Evolutionary conservation across 495 filamentous ascomycete genomes (phyloP).

Genomic region (Penicillium macrosclerotiorum): DNA sequence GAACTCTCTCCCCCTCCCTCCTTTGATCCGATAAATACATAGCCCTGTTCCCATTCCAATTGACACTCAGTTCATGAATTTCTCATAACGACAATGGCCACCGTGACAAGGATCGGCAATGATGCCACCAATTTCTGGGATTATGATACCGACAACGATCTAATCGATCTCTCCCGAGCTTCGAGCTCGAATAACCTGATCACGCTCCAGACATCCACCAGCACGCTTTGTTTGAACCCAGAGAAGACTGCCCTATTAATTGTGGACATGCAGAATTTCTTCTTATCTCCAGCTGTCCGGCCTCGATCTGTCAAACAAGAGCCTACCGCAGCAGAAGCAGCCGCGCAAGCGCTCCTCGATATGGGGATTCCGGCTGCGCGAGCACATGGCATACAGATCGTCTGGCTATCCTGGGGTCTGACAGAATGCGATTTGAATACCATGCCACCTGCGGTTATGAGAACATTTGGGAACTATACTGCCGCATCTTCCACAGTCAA

Average conservation of each 20-base stretch:
- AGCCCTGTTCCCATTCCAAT: not conserved
- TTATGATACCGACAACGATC: conserved; percentile 5
- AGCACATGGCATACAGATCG: conserved; percentile 45
- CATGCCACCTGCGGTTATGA: conserved; percentile 49
- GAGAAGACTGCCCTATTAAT: conserved; percentile 50
- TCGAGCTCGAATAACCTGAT: not conserved
- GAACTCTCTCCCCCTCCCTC: too few species aligned
- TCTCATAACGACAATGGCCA: not conserved
- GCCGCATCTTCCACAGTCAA: conserved; percentile 4
- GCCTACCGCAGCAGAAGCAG: conserved; percentile 20
- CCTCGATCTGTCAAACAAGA: conserved; percentile 21
- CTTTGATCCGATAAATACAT: not conserved
- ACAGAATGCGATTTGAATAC: conserved; percentile 47
- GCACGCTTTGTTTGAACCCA: conserved; percentile 29
- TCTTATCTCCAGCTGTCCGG: conserved; percentile 42
- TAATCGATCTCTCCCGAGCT: conserved; percentile 11
- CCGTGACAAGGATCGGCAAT: conserved; percentile 1
- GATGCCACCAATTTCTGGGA: conserved; percentile 5
- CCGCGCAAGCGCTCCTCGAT: conserved; percentile 18
- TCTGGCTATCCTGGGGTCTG: conserved; percentile 64
- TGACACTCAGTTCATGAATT: not conserved
- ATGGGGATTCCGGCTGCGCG: conserved; percentile 43
- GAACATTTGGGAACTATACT: conserved; percentile 37
- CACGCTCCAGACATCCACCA: conserved; percentile 27
- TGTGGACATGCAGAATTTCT: conserved; percentile 65